Conservation (phyloP, 345 rosid species). For the Rhodamnia argentea region DNA sequence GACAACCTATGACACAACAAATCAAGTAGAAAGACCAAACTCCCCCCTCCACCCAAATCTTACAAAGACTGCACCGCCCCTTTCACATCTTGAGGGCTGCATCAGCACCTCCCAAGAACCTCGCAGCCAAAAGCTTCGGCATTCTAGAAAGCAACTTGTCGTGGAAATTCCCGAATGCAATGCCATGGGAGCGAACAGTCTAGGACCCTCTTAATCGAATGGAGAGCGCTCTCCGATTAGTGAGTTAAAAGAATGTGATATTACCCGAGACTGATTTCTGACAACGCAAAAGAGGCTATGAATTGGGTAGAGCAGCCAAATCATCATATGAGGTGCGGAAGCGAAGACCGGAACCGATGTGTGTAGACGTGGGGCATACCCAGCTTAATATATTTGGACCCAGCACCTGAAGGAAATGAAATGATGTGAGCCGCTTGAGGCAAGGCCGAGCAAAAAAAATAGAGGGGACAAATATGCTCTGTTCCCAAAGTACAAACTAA, state of each 20-base stretch:
- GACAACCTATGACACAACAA: not conserved
- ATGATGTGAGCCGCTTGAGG: not conserved
- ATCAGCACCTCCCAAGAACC: not conserved
- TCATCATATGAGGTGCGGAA: constrained; percentile 57
- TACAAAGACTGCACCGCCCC: not conserved
- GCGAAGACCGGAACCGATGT: constrained; percentile 66
- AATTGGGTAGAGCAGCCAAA: constrained; percentile 9
- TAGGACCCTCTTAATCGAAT: not conserved
- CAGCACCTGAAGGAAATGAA: constrained; percentile 42
- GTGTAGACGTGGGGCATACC: constrained; percentile 60
- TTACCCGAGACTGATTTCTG: not conserved
- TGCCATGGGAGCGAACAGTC: not conserved
- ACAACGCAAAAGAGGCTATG: not conserved
- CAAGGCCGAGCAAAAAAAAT: not conserved
- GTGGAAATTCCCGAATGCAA: not conserved
- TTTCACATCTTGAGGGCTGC: not conserved
- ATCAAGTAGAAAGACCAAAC: constrained; percentile 3
- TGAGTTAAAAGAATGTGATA: not conserved
- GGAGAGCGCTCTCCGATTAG: not conserved
- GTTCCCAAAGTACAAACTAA: not conserved
- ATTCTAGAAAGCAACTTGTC: not conserved
- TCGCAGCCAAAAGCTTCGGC: not conserved
- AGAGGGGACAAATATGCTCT: not conserved
- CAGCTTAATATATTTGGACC: constrained; percentile 71
- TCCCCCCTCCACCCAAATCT: not conserved